phyloP scores from a whole-genome alignment of 169 alveolate species.

The Cyclospora cayetanensis region DNA sequence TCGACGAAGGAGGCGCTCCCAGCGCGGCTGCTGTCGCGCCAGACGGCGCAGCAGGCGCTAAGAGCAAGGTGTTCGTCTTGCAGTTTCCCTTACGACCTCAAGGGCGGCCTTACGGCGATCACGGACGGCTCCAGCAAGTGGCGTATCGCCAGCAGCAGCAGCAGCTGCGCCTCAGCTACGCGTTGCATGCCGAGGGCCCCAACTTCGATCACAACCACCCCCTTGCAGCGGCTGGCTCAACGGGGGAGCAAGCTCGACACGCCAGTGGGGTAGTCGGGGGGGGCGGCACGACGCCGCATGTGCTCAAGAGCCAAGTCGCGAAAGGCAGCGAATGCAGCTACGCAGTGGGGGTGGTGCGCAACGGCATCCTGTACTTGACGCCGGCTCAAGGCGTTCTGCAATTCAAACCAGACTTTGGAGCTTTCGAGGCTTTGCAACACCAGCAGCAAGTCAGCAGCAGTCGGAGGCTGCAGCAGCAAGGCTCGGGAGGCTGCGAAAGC shows the following conservation, averaged over 20 bases:
- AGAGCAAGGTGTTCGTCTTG: conserved; percentile 16
- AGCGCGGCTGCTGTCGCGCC: not conserved
- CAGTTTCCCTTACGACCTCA: conserved; percentile 64
- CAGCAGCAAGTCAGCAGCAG: not conserved
- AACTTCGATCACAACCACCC: conserved; percentile 20
- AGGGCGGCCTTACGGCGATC: conserved; percentile 66
- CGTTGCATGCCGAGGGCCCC: conserved; percentile 1
- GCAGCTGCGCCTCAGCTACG: conserved; percentile 27
- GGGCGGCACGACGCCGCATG: not conserved
- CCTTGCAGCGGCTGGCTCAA: not conserved
- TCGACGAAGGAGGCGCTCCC: no score
- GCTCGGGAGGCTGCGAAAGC: not conserved
- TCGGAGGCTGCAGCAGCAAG: conserved; percentile 31
- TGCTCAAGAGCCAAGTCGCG: conserved; percentile 35
- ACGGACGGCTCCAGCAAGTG: conserved; percentile 51
- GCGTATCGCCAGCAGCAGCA: not conserved
- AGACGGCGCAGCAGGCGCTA: no score
- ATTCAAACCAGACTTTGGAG: conserved; percentile 27
- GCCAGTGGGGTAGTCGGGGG: not conserved
- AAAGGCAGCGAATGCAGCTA: conserved; percentile 32
- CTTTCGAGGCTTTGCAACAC: not conserved
- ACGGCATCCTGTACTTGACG: conserved; percentile 1
- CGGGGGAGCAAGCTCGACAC: not conserved
- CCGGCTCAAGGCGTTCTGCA: conserved; percentile 30
- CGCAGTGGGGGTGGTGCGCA: conserved; percentile 53